Conservation (phyloP, 345 rosid species). For the Syzygium grande region DNA sequence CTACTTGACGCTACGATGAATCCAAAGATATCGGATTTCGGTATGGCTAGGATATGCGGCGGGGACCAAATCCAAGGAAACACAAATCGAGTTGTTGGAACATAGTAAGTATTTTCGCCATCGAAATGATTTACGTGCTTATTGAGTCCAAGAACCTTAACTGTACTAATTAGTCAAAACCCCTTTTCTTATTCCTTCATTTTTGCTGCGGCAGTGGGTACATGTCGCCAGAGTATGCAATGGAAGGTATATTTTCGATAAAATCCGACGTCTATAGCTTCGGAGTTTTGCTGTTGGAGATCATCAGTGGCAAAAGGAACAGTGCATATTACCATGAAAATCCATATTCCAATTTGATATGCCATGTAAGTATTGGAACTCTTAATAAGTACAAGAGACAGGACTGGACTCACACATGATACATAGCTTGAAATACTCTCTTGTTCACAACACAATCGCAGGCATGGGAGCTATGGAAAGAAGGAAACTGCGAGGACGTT, state of each 20-base stretch:
- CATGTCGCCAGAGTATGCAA: conserved; percentile 74
- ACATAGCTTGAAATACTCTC: neutral
- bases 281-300: conserved; percentile 58
- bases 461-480: conserved; percentile 55
- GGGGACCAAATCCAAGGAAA: conserved; percentile 38
- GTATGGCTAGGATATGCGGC: conserved; percentile 55
- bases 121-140: neutral
- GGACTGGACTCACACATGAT: neutral
- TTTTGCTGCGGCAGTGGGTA: conserved; percentile 33
- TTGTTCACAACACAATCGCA: neutral
- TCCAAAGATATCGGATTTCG: conserved; percentile 68
- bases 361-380: conserved; percentile 37
- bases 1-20: conserved; percentile 40
- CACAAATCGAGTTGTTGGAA: conserved; percentile 55
- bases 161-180: neutral
- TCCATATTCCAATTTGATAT: conserved; percentile 23
- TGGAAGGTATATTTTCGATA: conserved; percentile 50
- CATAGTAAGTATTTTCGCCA: conserved; percentile 32
- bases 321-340: conserved; percentile 8
- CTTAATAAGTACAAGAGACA: neutral
- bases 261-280: conserved; percentile 72
- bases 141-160: neutral
- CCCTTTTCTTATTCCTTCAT: neutral
- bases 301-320: conserved; percentile 41
- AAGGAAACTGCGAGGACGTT: conserved; percentile 16